Conservation (phyloP, 768 basidiomycete species). For the Boletus sp. region DNA sequence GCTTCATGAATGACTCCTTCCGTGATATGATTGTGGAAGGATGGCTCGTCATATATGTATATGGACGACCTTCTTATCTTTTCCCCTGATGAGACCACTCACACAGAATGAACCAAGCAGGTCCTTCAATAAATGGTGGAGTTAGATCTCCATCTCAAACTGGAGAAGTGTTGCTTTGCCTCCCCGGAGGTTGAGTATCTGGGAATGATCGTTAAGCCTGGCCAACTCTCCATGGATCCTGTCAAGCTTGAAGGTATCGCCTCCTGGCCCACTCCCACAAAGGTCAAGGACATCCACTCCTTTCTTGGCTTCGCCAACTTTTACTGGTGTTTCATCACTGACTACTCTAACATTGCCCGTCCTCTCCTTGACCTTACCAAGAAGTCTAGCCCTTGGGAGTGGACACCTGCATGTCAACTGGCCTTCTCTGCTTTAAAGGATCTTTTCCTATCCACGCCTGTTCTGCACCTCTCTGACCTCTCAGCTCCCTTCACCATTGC, state of each 20-base stretch:
- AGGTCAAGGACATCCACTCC: neutral
- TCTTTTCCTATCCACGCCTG: fast-evolving
- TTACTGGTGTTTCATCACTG: no score
- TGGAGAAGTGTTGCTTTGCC: neutral
- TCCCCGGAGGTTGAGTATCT: no score
- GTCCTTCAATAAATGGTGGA: neutral
- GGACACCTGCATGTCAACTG: no score
- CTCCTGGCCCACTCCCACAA: no score
- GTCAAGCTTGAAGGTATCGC: no score
- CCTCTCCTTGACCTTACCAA: neutral
- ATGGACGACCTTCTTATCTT: neutral
- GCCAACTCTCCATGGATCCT: no score
- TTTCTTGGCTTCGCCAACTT: neutral
- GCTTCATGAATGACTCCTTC: neutral
- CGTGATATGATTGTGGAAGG: neutral
- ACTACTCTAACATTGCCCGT: no score
- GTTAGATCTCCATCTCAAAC: neutral
- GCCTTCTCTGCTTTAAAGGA: fast-evolving
- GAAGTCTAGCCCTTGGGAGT: no score
- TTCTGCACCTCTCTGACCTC: neutral
- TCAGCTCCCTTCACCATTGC: no score
- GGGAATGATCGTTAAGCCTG: no score
- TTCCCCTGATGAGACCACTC: fast-evolving
- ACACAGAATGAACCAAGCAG: neutral
- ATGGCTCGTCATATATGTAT: neutral